These are phyloP conservation scores for Ascochyta lentis DNA, from an alignment of 2,329 filamentous ascomycete species.

Conservation along the genomic window DNA sequence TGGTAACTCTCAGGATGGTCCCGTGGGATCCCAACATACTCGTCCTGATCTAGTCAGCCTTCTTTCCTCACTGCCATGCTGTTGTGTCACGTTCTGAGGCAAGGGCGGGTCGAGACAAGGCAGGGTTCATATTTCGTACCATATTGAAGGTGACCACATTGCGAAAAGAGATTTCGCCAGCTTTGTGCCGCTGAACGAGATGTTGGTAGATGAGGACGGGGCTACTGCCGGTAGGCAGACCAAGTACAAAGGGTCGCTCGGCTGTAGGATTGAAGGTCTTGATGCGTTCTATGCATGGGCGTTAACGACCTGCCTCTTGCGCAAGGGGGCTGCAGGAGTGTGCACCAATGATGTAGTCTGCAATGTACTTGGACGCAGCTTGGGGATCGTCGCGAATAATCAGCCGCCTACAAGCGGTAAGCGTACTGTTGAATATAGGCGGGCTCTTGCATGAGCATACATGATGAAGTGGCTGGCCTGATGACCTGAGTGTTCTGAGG, in stretches of 20 bases:
- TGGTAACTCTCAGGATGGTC: slow-evolving; percentile 88
- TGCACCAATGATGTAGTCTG: slow-evolving; percentile 78
- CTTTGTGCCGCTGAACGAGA: slow-evolving; percentile 74
- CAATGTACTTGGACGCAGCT: slow-evolving; percentile 75
- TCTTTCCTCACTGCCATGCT: slow-evolving; percentile 19
- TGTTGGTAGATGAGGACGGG: slow-evolving; percentile 79
- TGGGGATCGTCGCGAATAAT: slow-evolving; percentile 78
- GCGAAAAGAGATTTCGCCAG: slow-evolving; percentile 79
- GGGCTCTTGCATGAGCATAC: slow-evolving; percentile 40
- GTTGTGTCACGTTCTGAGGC: slow-evolving; percentile 24
- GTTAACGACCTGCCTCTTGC: slow-evolving; percentile 32
- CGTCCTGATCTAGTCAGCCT: slow-evolving; percentile 64
- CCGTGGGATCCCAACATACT: slow-evolving; percentile 83
- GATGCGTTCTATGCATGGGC: slow-evolving; percentile 68
- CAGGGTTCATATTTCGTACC: slow-evolving; percentile 57
- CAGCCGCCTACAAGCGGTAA: slow-evolving; percentile 69
- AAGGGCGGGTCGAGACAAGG: slow-evolving; percentile 21
- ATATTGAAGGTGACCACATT: slow-evolving; percentile 94
- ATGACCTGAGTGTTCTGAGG: slow-evolving; percentile 18
- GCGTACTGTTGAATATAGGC: slow-evolving; percentile 25
- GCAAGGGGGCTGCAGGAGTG: slow-evolving; percentile 28
- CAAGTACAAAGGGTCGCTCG: slow-evolving; percentile 78
- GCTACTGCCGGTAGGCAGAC: slow-evolving; percentile 82
- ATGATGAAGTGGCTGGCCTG: slow-evolving; percentile 29
- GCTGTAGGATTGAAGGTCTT: slow-evolving; percentile 76